Base-by-base conservation (phyloP, 176 grass and related monocot species). In the Dendrocalamus sinicus region DNA sequence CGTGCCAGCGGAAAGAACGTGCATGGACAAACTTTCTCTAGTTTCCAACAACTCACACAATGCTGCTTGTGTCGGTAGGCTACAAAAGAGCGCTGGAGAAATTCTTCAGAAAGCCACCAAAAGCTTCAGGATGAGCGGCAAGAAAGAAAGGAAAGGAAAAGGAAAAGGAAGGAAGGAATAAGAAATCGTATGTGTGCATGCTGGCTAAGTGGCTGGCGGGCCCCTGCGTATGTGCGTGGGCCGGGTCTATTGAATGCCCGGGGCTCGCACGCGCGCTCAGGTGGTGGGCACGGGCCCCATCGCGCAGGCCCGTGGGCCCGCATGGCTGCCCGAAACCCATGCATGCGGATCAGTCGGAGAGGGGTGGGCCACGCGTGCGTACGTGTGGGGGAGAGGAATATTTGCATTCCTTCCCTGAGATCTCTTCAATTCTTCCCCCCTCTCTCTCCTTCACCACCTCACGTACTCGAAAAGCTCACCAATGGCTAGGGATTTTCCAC, bases 261-360 rank as follows among this genome's bases (percentile, higher is more conserved):
- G 48, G 68, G 59, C 32, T 15, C 73, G 83, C 83, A 77, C 73
- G 62, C 82, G 82, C 60, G 71, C 60, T 79, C 70, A 81, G 78
- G 85, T 81, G 70, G 39, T 58, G 59, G 85, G 59, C 44, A 17
- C 26, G 70, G 70, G 43, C 12, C 79, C 86, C 57, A 4, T 4
- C 22, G 3, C 57, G 9, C 57, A 11, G 20, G 57, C 57, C 57
- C 57, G 57, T 60, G 57, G 57, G 22, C 20, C 9, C 22, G 8
- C 35, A 4, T 6, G 55, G 20, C 14, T 54, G 26, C 26, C 20
- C 57, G 19, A 55, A 67, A 43, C 86, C 61, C 59, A 81, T 61
- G 76, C 58, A 51, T 24, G 70, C 41, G 28, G 41, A 12, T 1
- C 53, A 23, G 20, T 1, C 1, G 0, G 12, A 2, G 8, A 20